Percentiles rank a stretch among this genome's conserved stretches.
phyloP scores from a whole-genome alignment of 179 eudicot species.

The Carnegiea gigantea region DNA sequence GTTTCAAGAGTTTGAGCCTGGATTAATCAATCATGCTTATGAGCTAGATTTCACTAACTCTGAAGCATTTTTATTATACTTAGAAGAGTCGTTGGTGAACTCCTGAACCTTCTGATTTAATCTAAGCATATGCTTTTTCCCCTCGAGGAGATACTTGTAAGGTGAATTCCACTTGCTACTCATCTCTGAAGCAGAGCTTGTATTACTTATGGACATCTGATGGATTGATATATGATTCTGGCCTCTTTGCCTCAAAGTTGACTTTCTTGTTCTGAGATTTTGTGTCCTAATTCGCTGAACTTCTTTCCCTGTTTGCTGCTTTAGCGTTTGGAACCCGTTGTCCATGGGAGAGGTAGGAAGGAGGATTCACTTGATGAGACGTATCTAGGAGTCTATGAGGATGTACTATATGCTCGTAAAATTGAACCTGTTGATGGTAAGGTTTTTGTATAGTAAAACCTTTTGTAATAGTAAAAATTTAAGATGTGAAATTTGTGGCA shows the following conservation, averaged over 20 bases:
- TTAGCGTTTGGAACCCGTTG: slow-evolving; percentile 70
- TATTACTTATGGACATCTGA: neutral
- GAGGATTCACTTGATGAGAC: slow-evolving; percentile 72
- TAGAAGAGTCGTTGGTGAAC: neutral
- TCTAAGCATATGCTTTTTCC: neutral
- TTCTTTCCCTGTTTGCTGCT: neutral
- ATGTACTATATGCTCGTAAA: slow-evolving; percentile 89
- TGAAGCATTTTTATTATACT: neutral
- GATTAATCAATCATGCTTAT: neutral
- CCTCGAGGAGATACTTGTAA: neutral
- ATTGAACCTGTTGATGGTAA: slow-evolving; percentile 76
- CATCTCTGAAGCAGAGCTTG: neutral
- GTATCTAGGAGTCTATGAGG: slow-evolving; percentile 81
- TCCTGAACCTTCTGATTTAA: neutral
- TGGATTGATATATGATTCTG: neutral
- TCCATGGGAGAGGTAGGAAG: slow-evolving; percentile 94
- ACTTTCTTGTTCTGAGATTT: neutral
- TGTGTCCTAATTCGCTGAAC: neutral
- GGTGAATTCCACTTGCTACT: neutral
- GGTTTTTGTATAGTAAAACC: neutral
- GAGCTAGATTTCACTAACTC: neutral
- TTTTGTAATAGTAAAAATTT: neutral
- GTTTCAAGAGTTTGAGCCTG: neutral
- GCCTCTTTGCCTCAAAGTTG: neutral
- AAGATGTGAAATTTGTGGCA: neutral